phyloP scores from a whole-genome alignment of 1,139 yeast species.

The Zygosaccharomyces sapae region DNA sequence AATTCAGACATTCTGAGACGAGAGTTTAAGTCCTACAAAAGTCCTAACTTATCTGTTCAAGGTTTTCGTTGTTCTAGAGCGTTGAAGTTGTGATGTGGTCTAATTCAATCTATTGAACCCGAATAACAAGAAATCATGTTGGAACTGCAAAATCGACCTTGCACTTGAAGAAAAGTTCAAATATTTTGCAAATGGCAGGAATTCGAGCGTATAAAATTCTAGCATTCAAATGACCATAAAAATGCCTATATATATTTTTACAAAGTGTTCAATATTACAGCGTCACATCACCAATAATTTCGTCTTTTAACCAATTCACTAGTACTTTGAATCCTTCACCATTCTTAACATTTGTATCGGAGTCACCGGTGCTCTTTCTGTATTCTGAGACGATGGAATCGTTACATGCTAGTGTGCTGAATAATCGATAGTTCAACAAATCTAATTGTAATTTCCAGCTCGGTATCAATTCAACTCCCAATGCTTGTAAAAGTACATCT shows the following conservation, averaged over 20 bases:
- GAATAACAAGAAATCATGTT: not conserved
- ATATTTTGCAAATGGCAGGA: not conserved
- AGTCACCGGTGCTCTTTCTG: conserved; percentile 11
- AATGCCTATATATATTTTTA: not conserved
- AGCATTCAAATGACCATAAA: not conserved
- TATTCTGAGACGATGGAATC: conserved; percentile 13
- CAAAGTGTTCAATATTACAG: not conserved
- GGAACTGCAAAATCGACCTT: not conserved
- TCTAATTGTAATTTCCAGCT: conserved; percentile 27
- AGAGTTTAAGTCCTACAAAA: not conserved
- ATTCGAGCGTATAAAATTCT: not conserved
- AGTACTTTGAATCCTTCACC: conserved; percentile 19
- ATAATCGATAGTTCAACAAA: conserved; percentile 19
- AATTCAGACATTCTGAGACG: conserved; percentile 19
- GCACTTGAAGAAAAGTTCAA: too few species aligned
- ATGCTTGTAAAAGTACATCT: conserved; percentile 18
- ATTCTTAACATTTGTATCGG: conserved; percentile 11
- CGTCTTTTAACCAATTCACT: conserved; percentile 24
- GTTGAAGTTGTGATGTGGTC: not conserved
- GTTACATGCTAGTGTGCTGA: conserved; percentile 16
- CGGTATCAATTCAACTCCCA: conserved; percentile 22
- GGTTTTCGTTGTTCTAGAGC: not conserved
- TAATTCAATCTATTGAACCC: not conserved
- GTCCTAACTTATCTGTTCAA: not conserved
- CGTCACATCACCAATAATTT: conserved; percentile 16